phyloP scores from a whole-genome alignment of 169 alveolate genomes.

The Plasmodium vivax region DNA sequence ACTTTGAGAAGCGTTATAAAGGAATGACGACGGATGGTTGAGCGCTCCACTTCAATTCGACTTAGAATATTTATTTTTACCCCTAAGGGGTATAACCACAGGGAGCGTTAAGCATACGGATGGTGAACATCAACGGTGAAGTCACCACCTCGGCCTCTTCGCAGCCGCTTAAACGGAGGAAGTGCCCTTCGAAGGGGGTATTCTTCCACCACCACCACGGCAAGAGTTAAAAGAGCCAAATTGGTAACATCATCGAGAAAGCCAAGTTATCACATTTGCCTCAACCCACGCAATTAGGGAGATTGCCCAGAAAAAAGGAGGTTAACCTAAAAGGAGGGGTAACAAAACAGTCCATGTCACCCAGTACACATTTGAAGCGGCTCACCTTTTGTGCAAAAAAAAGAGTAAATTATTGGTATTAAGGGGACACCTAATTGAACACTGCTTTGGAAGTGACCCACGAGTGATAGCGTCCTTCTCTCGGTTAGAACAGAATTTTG shows the following conservation, averaged over 20 bases:
- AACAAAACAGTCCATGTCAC: background rate
- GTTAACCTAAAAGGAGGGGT: background rate
- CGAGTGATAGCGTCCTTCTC: background rate
- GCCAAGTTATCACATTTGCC: background rate
- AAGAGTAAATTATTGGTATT: too few relatives aligned
- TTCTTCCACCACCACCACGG: background rate
- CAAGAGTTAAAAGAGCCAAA: background rate
- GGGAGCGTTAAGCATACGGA: background rate
- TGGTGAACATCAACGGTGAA: background rate
- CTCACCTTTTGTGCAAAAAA: background rate
- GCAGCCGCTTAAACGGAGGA: background rate
- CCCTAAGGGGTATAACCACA: background rate
- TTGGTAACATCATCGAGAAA: background rate
- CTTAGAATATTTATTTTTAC: background rate
- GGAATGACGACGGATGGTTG: background rate
- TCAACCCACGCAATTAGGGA: background rate
- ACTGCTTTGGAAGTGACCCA: background rate
- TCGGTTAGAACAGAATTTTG: too few relatives aligned
- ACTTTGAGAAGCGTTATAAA: background rate
- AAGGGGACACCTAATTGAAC: background rate
- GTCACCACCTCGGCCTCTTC: background rate
- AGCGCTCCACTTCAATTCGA: background rate
- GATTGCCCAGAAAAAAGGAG: background rate
- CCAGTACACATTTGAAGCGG: background rate
- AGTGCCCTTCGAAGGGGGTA: background rate